phyloP scores from a whole-genome alignment of 2,329 filamentous ascomycete species.

The Aspergillus sclerotialis region DNA sequence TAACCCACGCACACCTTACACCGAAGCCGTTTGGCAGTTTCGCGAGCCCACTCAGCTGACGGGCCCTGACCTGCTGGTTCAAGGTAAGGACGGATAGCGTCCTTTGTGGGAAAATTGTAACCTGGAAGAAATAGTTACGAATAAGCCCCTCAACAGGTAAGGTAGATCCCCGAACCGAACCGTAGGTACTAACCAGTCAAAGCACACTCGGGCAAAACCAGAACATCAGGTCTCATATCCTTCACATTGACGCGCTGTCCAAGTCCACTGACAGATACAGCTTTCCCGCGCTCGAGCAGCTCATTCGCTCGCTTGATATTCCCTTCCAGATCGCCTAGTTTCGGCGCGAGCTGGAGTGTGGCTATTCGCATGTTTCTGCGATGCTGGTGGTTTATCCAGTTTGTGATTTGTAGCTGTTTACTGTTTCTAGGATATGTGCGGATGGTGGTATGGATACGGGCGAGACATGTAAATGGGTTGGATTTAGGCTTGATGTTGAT shows the following conservation, averaged over 20 bases:
- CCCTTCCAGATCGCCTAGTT: conserved; percentile 36
- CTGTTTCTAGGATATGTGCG: background rate
- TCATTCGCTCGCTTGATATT: conserved; percentile 40
- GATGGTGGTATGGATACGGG: background rate
- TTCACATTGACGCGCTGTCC: conserved; percentile 11
- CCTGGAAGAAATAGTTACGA: conserved; percentile 40
- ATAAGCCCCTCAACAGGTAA: conserved; percentile 1
- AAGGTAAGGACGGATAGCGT: conserved; percentile 52
- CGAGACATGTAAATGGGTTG: too few species aligned
- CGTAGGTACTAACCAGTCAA: conserved; percentile 49
- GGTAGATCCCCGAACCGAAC: background rate
- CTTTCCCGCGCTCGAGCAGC: conserved; percentile 31
- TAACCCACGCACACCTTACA: conserved; percentile 61
- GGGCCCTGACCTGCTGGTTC: conserved; percentile 51
- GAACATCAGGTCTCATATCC: conserved; percentile 42
- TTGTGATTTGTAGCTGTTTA: background rate
- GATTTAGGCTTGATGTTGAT: too few species aligned
- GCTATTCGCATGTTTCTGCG: conserved; percentile 38
- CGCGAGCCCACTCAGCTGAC: conserved; percentile 51
- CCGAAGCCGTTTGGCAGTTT: conserved; percentile 46
- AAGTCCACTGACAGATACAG: conserved; percentile 7
- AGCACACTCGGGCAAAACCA: conserved; percentile 57
- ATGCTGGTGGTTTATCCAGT: conserved; percentile 8
- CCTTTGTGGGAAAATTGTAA: conserved; percentile 56
- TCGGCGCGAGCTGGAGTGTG: conserved; percentile 40